phyloP scores from a whole-genome alignment of 2,329 filamentous ascomycete genomes.

The Venturia nashicola region DNA sequence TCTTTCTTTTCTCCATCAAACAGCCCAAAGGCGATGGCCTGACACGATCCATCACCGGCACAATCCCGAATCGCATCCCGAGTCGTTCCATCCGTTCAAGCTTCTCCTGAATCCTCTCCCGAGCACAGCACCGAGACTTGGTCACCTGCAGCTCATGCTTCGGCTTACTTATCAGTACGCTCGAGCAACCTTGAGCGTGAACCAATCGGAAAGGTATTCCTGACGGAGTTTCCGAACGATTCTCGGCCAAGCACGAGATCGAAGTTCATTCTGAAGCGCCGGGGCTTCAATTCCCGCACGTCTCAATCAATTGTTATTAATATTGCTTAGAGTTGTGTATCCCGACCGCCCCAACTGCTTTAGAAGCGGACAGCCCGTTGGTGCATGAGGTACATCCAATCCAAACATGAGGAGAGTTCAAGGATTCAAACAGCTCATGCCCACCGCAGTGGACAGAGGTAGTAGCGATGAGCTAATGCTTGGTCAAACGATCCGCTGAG shows the following conservation, averaged over 20 bases:
- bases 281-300: no score
- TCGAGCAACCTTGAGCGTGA: not conserved
- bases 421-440: not conserved
- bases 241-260: not conserved
- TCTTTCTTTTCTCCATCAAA: not conserved
- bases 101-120: not conserved
- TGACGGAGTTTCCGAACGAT: not conserved
- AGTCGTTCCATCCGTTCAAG: not conserved
- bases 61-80: not conserved
- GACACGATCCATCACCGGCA: not conserved
- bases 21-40: not conserved
- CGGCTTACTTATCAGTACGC: not conserved
- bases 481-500: not conserved
- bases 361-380: not conserved
- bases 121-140: not conserved
- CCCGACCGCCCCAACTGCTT: not conserved
- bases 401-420: not conserved
- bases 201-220: not conserved
- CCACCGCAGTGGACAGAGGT: not conserved
- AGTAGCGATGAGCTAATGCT: slow-evolving; percentile 3
- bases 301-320: not conserved
- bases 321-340: not conserved
- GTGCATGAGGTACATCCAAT: not conserved
- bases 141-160: not conserved
- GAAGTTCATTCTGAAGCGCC: no score